Evolutionary conservation across 208 protist genomes (phyloP).

Genomic region (Trypanosoma theileri): DNA sequence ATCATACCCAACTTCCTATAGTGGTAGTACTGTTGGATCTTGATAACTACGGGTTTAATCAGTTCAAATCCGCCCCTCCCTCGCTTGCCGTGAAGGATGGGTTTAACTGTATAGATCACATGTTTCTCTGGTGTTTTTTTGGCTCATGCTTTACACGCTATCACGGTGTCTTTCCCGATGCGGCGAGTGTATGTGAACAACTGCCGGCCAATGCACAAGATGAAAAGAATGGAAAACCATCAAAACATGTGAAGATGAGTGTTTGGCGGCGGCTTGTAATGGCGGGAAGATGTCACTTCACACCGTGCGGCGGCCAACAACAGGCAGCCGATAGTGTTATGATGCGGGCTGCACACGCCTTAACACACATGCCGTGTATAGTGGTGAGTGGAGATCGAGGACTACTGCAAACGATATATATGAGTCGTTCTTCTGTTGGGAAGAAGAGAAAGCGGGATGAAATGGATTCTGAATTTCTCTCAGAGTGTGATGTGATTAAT

Average conservation of each 20-base stretch:
- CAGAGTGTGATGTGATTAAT: slow-evolving; percentile 59
- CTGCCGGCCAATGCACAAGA: slow-evolving; percentile 5
- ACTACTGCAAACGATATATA: slow-evolving; percentile 41
- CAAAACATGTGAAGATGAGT: slow-evolving; percentile 4
- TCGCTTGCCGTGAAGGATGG: background rate
- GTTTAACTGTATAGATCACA: slow-evolving; percentile 41
- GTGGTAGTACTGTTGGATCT: slow-evolving; percentile 83
- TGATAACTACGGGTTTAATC: slow-evolving; percentile 89
- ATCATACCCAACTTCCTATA: slow-evolving; percentile 1
- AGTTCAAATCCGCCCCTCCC: slow-evolving; percentile 73
- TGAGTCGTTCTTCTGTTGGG: slow-evolving; percentile 34
- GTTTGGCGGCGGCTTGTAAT: slow-evolving; percentile 52
- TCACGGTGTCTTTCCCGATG: slow-evolving; percentile 55
- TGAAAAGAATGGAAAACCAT: background rate
- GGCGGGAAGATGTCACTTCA: slow-evolving; percentile 48
- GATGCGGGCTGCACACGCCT: slow-evolving; percentile 43
- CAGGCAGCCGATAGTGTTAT: slow-evolving; percentile 83
- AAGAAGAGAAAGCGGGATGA: slow-evolving; percentile 55
- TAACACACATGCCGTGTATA: slow-evolving; percentile 39
- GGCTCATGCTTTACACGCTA: slow-evolving; percentile 87
- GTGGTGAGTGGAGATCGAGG: slow-evolving; percentile 58
- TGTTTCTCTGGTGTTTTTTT: slow-evolving; percentile 87
- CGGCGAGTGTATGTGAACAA: slow-evolving; percentile 48
- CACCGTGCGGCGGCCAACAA: slow-evolving; percentile 66
- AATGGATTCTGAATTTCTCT: slow-evolving; percentile 27